Evolutionary conservation across 768 basidiomycete species (phyloP), one percentile per base, ranked within the genome.

Genomic region (Suillus sp.): DNA sequence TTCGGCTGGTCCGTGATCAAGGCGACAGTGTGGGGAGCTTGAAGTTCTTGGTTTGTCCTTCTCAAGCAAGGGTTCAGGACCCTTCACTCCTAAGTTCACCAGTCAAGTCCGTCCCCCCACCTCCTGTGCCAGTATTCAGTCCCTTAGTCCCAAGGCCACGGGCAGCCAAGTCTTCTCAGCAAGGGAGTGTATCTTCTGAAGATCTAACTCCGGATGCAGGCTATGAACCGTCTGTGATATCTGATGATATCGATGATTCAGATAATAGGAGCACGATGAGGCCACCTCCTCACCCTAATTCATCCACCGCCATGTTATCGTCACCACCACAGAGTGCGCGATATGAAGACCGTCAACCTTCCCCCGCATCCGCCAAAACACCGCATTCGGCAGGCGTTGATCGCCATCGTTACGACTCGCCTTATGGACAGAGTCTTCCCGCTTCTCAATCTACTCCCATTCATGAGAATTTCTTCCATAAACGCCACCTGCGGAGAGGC

Each of bases 21-120:
- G 93, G 91, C 42, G 95, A 97, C 74, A 78, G 84, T 32, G 89
- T 83, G 70, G 93, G 93, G 18, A 84, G 86, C 25, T 86, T 96
- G 70, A 95, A 95, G 75, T 89, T 97, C 65, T 81, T 95, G 62
- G 87, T 95, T 32, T 87, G 88, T 47, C 86, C 87, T 70, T 81
- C 82, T 61, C 85, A 82, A 66, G 88, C 83, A 25, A 75, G 78
- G 51, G 89, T 86, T 59, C 88, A 85, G 66, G 90, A 86, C 66
- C 74, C 77, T 64, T 69, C 77, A 53, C 70, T 79, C 64, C 69
- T 78, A 30, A 71, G 75, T 42, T 73, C 78, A 22, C 80, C 80
- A 13, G 76, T 79, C 58, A 80, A 77, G 72, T 78, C 83, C 20
- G 80, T 84, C 4, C 81, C 83, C 11, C 84, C 85, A 1, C 74